A percentile compares a stretch with the other conserved stretches of the same genome.
phyloP scores from a whole-genome alignment of 768 basidiomycete genomes.

The Suillus tomentosus region DNA sequence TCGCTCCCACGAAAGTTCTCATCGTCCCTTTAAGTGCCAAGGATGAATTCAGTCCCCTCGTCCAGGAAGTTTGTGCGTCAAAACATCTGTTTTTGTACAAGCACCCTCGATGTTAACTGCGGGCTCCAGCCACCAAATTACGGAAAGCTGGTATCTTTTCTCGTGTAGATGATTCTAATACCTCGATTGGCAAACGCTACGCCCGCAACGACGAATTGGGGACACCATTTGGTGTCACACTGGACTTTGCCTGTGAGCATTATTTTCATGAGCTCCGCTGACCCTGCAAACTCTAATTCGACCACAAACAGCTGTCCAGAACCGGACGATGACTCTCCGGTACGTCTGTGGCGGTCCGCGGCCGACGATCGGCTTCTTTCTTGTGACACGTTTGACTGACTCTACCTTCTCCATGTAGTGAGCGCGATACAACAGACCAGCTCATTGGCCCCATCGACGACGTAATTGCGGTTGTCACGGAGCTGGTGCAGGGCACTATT shows the following conservation, averaged over 20 bases:
- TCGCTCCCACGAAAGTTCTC: slow-evolving; percentile 95
- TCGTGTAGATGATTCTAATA: slow-evolving; percentile 93
- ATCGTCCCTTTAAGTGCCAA: slow-evolving; percentile 92
- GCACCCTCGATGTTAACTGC: slow-evolving; percentile 18
- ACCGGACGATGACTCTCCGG: slow-evolving; percentile 93
- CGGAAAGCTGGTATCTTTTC: slow-evolving; percentile 89
- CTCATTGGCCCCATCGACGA: slow-evolving; percentile 89
- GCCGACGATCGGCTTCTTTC: slow-evolving; percentile 2
- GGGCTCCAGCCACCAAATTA: slow-evolving; percentile 72
- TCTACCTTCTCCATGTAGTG: slow-evolving; percentile 45
- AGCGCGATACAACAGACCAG: slow-evolving; percentile 94
- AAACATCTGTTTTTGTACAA: neutral
- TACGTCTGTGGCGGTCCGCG: slow-evolving; percentile 41
- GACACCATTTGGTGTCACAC: slow-evolving; percentile 93
- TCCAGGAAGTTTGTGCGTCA: slow-evolving; percentile 87
- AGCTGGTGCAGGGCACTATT: slow-evolving; percentile 73
- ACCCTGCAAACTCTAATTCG: slow-evolving; percentile 11
- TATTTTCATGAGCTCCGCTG: neutral
- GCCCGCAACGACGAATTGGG: slow-evolving; percentile 98
- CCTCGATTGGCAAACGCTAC: slow-evolving; percentile 95
- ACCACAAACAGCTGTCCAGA: slow-evolving; percentile 69
- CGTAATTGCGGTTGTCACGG: slow-evolving; percentile 78
- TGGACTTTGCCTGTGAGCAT: slow-evolving; percentile 87
- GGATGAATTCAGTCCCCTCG: slow-evolving; percentile 80
- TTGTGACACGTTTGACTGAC: slow-evolving; percentile 10